Conservation (phyloP, 2,329 filamentous ascomycete genomes). For the Allantophomopsis lycopodina region DNA sequence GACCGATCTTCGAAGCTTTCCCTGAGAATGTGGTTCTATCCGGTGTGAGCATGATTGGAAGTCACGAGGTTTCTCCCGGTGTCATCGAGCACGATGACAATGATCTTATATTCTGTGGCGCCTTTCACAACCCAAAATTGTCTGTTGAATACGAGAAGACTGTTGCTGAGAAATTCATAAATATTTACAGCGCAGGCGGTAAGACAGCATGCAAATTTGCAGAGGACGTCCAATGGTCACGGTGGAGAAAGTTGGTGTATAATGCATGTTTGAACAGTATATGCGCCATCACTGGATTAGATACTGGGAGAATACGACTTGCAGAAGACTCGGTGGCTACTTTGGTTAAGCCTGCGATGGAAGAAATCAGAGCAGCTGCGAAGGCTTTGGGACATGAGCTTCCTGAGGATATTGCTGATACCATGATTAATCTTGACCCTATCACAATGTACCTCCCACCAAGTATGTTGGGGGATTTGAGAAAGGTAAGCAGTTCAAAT, state of each 20-base stretch:
- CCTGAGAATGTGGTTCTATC: slow-evolving; percentile 8
- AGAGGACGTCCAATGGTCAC: slow-evolving; percentile 8
- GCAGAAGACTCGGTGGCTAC: slow-evolving; percentile 10
- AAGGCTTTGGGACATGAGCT: slow-evolving; percentile 9
- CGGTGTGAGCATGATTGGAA: slow-evolving; percentile 9
- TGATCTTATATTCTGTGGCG: slow-evolving; percentile 8
- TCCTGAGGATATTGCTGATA: slow-evolving; percentile 6
- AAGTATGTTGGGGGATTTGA: slow-evolving; percentile 37
- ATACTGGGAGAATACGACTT: slow-evolving; percentile 6
- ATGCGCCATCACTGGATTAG: slow-evolving; percentile 8
- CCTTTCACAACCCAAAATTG: slow-evolving; percentile 7
- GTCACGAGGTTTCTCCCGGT: slow-evolving; percentile 4
- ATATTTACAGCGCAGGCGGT: slow-evolving; percentile 7
- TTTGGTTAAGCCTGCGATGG: slow-evolving; percentile 13
- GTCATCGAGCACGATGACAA: slow-evolving; percentile 7
- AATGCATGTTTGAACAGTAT: slow-evolving; percentile 11
- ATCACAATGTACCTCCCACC: slow-evolving; percentile 8
- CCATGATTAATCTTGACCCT: slow-evolving; percentile 5
- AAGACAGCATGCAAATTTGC: slow-evolving; percentile 6
- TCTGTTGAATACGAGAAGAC: slow-evolving; percentile 2
- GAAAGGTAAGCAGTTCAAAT: slow-evolving; percentile 14
- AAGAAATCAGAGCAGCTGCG: slow-evolving; percentile 11
- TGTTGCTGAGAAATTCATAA: slow-evolving; percentile 6
- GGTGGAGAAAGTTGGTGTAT: slow-evolving; percentile 10
- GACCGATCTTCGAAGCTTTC: slow-evolving; percentile 7